Conservation (phyloP, 371 early-diverging fungal species). For the Massospora cicadina region DNA sequence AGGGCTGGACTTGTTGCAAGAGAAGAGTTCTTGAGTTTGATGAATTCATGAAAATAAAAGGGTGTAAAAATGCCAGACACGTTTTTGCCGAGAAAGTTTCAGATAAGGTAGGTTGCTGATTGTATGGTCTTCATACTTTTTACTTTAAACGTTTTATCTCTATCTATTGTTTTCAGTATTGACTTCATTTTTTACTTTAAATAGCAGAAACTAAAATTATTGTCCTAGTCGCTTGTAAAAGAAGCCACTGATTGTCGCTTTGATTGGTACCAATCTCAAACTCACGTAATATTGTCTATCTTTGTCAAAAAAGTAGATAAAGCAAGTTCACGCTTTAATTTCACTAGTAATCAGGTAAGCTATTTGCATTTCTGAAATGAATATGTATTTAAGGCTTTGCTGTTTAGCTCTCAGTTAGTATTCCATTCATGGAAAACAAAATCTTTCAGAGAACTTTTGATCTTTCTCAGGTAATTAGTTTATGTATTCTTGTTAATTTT, state of each 20-base stretch:
- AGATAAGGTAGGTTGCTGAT: conserved; percentile 8
- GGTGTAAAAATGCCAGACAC: conserved; percentile 72
- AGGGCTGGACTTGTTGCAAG: conserved; percentile 80
- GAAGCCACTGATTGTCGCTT: conserved; percentile 57
- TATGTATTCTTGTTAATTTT: conserved; percentile 16
- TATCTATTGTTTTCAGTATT: background rate
- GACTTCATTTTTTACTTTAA: background rate
- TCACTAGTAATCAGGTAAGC: conserved; percentile 21
- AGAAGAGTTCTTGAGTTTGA: conserved; percentile 90
- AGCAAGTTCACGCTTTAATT: conserved; percentile 39
- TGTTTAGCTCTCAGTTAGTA: conserved; percentile 17
- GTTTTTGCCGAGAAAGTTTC: conserved; percentile 37
- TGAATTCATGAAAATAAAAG: conserved; percentile 83
- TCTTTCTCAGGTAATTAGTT: conserved; percentile 8
- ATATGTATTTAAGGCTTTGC: conserved; percentile 6
- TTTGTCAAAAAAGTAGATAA: conserved; percentile 79
- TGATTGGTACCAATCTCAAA: conserved; percentile 80
- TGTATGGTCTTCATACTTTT: background rate
- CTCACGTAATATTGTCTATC: conserved; percentile 63
- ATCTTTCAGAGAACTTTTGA: conserved; percentile 27
- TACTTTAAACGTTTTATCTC: conserved; percentile 7
- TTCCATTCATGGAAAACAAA: conserved; percentile 37
- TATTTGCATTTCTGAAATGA: too few relatives aligned
- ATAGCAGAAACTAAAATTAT: conserved; percentile 9
- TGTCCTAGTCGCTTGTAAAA: conserved; percentile 19